phyloP scores from a whole-genome alignment of 192 early-diverging fungal species.

The Funneliformis mosseae region DNA sequence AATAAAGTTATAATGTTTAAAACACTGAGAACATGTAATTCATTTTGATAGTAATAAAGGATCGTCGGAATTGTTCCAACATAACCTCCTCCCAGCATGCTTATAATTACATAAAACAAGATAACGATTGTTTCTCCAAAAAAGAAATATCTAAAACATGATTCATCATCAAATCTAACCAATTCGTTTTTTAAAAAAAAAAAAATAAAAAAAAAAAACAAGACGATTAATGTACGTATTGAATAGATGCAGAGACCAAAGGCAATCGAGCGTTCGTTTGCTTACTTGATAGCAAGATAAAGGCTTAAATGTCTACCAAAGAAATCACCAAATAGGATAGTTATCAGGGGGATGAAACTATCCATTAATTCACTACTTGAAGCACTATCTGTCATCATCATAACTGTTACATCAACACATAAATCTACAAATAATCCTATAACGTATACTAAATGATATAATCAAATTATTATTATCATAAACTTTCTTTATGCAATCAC shows the following conservation, averaged over 20 bases:
- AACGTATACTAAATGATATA: not conserved
- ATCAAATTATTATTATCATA: no score
- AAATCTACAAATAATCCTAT: not conserved
- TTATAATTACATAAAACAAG: not conserved
- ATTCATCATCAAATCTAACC: not conserved
- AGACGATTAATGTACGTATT: not conserved
- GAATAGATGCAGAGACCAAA: not conserved
- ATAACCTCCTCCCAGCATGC: not conserved
- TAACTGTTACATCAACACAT: not conserved
- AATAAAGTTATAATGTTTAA: not conserved
- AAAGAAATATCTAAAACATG: constrained; percentile 13
- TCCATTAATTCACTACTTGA: not conserved
- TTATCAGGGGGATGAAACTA: no score
- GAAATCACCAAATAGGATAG: not conserved
- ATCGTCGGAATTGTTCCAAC: not conserved
- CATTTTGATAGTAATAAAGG: not conserved
- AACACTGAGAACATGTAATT: not conserved
- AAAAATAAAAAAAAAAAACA: no score
- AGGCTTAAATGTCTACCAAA: constrained; percentile 21
- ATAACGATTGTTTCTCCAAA: not conserved
- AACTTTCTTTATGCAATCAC: no score
- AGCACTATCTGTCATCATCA: no score
- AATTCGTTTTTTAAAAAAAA: no score
- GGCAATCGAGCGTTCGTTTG: not conserved
- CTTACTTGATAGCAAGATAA: constrained; percentile 2